Evolutionary conservation across 176 grass and related monocot species (phyloP).

Genomic region (Zizania latifolia): DNA sequence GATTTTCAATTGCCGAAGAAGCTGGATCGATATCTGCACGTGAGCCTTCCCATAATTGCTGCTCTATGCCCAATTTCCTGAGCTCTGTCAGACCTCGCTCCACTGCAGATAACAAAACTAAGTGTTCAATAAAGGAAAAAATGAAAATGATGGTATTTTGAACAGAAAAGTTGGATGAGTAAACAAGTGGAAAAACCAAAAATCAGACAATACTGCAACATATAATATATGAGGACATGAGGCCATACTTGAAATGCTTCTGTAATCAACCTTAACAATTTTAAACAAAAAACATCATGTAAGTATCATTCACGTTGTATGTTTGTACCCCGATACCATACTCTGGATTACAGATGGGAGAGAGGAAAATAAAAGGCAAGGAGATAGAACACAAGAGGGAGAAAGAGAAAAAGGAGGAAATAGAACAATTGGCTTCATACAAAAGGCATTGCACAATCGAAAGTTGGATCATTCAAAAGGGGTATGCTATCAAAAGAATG

Average conservation of each 20-base stretch:
- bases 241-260: neutral
- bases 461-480: neutral
- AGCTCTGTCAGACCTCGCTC: constrained; percentile 92
- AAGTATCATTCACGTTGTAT: neutral
- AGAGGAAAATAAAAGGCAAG: neutral
- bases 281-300: neutral
- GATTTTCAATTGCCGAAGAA: constrained; percentile 40
- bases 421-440: neutral
- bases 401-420: neutral
- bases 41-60: constrained; percentile 83
- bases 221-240: neutral
- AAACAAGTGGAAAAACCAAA: neutral
- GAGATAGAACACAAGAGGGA: neutral
- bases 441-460: neutral
- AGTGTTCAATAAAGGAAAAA: constrained; percentile 9
- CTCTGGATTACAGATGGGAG: neutral
- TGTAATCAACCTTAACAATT: neutral
- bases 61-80: constrained; percentile 75
- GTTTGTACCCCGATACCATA: neutral
- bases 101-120: constrained; percentile 50
- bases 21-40: constrained; percentile 73
- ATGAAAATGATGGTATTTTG: neutral
- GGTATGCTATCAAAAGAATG: neutral
- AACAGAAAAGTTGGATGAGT: neutral
- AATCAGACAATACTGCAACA: neutral